Percentiles rank a stretch among this genome's conserved stretches.
Evolutionary conservation across 2,329 filamentous ascomycete species (phyloP).

Genomic region (Diaporthe capsici): DNA sequence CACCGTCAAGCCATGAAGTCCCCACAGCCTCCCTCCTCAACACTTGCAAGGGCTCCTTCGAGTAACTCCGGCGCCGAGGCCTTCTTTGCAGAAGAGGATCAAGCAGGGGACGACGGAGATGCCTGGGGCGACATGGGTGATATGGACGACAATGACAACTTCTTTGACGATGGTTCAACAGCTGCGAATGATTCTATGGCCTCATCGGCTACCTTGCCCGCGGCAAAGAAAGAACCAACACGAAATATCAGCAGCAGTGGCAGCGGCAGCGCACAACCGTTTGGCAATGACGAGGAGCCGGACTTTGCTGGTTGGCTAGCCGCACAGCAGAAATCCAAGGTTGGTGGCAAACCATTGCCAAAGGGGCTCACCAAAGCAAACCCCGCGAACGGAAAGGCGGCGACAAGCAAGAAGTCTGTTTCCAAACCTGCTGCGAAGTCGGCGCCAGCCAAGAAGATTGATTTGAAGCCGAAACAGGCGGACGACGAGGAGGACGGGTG

Average conservation of each 20-base stretch:
- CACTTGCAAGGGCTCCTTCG: conserved; percentile 63
- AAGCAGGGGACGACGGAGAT: conserved; percentile 75
- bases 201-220: conserved; percentile 41
- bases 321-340: conserved; percentile 85
- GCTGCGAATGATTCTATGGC: conserved; percentile 41
- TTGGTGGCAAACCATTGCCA: conserved; percentile 75
- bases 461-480: conserved; percentile 74
- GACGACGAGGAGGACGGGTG: conserved; percentile 70
- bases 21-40: conserved; percentile 57
- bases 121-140: conserved; percentile 81
- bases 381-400: conserved; percentile 53
- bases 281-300: conserved; percentile 88
- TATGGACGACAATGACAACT: conserved; percentile 57
- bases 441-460: conserved; percentile 74
- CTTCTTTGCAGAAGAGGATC: conserved; percentile 69
- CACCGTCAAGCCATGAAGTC: conserved; percentile 73
- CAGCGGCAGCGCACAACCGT: conserved; percentile 64
- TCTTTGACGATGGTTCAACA: conserved; percentile 56
- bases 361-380: conserved; percentile 82
- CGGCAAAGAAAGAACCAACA: conserved; percentile 45
- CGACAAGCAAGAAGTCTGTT: conserved; percentile 57
- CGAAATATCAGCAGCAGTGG: conserved; percentile 42
- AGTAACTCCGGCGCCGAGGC: conserved; percentile 60
- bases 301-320: conserved; percentile 97
- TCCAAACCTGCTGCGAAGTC: conserved; percentile 61